Base-by-base conservation (phyloP, 495 filamentous ascomycete species). In the Xylaria palmicola region DNA sequence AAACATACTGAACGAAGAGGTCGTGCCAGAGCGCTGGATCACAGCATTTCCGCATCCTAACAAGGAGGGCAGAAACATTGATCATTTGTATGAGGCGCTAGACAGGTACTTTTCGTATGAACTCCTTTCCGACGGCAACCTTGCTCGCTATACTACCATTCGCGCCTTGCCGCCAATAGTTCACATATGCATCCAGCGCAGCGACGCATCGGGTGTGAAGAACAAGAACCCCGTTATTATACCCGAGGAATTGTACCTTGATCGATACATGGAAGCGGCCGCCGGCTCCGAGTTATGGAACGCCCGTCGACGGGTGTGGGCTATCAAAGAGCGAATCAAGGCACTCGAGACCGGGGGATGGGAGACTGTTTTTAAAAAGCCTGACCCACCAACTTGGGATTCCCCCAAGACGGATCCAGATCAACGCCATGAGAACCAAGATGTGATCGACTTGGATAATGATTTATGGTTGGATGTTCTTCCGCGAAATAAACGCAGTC, bases 181-280 rank as follows among this genome's bases (percentile, higher is more conserved):
- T 15, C 92, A 97, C 69, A 85, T 98, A 44, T 90, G 91, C 65
- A 90, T 97, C 19, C 90, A 93, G 66, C 85, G 94, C 20, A 86
- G 92, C 84, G 50, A 86, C 49, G 64, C 66, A 55, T 15, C 90
- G 53, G 75, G 79, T 0, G 87, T 81, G 68, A 97, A 97, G 63
- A 91, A 91, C 9, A 86, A 87, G 27, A 86, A 92, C 50, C 89
- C 90, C 39, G 78, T 98, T 19, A 77, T 82, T 12, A 81, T 98
- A 22, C 82, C 85, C 17, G 86, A 93, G 51, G 85, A 81, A 2
- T 83, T 98, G 32, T 97, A 89, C 69, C 78, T 98, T 48, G 94
- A 98, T 74, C 85, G 93, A 13, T 98, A 93, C 72, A 88, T 95
- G 80, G 89, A 94, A 50, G 72, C 76, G 0, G 82, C 81, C 3